A percentile compares a stretch with the other conserved stretches of the same genome.
These are phyloP conservation scores for Poteriospumella lacustris DNA, from an alignment of 108 stramenopile genomes.

Conservation along the genomic window DNA sequence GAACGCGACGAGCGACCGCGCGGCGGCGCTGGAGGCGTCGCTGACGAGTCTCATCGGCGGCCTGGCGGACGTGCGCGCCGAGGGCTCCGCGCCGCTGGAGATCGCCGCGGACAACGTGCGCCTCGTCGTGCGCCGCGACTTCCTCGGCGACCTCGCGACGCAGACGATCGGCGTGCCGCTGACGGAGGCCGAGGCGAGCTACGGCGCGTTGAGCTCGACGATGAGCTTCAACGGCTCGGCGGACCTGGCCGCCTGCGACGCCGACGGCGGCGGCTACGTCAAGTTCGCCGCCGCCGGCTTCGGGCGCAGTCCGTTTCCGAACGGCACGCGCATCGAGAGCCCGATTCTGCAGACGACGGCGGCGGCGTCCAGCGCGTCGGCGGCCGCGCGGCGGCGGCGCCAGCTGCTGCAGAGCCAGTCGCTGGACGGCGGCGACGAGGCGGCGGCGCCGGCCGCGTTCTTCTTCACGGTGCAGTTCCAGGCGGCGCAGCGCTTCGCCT, in stretches of 20 bases:
- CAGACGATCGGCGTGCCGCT: neutral
- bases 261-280: neutral
- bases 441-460: too few relatives aligned
- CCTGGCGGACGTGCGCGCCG: neutral
- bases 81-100: neutral
- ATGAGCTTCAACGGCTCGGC: neutral
- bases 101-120: neutral
- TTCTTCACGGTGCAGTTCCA: constrained; percentile 3
- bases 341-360: too few relatives aligned
- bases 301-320: neutral
- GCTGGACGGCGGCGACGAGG: too few relatives aligned
- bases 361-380: too few relatives aligned
- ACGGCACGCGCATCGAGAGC: too few relatives aligned
- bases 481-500: neutral
- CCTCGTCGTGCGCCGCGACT: neutral
- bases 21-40: too few relatives aligned
- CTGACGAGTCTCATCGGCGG: neutral
- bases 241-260: neutral
- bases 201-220: neutral
- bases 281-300: neutral
- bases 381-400: too few relatives aligned
- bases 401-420: too few relatives aligned
- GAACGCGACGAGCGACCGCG: too few relatives aligned
- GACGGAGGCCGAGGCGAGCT: neutral
- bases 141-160: neutral